A percentile compares a stretch with the other conserved stretches of the same genome.
phyloP scores from a whole-genome alignment of 2,329 filamentous ascomycete genomes.

The Monosporascus sp. region DNA sequence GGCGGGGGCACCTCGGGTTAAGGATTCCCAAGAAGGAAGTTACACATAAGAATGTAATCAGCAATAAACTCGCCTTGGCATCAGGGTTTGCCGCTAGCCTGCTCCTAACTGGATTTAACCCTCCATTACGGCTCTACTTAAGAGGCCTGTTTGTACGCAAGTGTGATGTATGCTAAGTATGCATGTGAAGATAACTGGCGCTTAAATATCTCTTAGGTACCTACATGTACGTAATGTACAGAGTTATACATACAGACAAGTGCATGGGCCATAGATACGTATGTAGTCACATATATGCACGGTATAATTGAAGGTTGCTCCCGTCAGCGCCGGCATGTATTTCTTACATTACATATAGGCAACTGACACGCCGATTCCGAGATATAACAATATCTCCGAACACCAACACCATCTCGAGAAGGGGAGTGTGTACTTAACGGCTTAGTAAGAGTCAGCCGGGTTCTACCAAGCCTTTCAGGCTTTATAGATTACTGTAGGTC shows the following conservation, averaged over 20 bases:
- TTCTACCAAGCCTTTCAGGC: too few species aligned
- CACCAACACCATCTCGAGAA: background rate
- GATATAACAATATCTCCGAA: background rate
- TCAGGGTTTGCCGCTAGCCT: background rate
- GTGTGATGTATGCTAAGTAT: background rate
- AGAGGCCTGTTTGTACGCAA: too few species aligned
- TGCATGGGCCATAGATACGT: too few species aligned
- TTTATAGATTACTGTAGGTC: too few species aligned
- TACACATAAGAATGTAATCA: background rate
- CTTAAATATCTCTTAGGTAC: too few species aligned
- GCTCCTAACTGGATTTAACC: background rate
- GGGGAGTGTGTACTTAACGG: background rate
- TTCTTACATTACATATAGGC: background rate
- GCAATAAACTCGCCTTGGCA: background rate
- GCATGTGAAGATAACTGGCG: background rate
- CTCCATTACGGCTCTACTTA: too few species aligned
- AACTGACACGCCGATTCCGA: background rate
- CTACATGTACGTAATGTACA: too few species aligned
- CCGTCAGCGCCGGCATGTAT: background rate
- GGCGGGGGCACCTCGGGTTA: background rate
- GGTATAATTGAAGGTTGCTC: background rate
- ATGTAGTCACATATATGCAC: too few species aligned
- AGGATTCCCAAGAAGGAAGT: background rate
- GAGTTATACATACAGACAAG: too few species aligned
- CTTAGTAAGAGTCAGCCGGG: background rate